These are phyloP conservation scores for Thinopyrum elongatum DNA, from an alignment of 176 grass and related monocot species.

Conservation along the genomic window DNA sequence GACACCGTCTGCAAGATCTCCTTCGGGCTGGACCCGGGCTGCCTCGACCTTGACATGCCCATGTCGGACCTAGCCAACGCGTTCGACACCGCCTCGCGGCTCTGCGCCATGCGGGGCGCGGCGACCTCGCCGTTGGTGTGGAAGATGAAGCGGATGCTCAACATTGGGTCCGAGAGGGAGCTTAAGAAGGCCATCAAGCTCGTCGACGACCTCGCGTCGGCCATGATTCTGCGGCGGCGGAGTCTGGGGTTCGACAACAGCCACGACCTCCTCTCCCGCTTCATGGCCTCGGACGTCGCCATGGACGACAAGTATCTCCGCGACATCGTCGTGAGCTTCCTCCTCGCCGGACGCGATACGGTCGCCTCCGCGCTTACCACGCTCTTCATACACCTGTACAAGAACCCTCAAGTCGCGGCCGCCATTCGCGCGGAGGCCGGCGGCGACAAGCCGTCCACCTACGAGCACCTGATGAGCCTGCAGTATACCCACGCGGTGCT, in stretches of 20 bases:
- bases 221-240: slow-evolving; percentile 36
- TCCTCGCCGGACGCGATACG: slow-evolving; percentile 60
- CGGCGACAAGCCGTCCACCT: neutral
- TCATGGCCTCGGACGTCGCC: slow-evolving; percentile 23
- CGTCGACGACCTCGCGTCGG: slow-evolving; percentile 41
- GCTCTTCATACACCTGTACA: slow-evolving; percentile 38
- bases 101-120: slow-evolving; percentile 38
- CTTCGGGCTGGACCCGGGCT: slow-evolving; percentile 24
- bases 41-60: slow-evolving; percentile 9
- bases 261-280: slow-evolving; percentile 50
- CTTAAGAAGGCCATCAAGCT: slow-evolving; percentile 38
- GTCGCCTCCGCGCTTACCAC: slow-evolving; percentile 52
- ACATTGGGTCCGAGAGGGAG: slow-evolving; percentile 59
- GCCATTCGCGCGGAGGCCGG: neutral
- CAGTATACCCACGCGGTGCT: slow-evolving; percentile 37
- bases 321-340: slow-evolving; percentile 60
- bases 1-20: slow-evolving; percentile 45
- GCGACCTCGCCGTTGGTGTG: slow-evolving; percentile 30
- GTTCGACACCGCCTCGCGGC: slow-evolving; percentile 40
- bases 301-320: slow-evolving; percentile 39
- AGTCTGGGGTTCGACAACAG: neutral
- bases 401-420: neutral
- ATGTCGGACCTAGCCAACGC: slow-evolving; percentile 26
- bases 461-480: neutral
- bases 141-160: slow-evolving; percentile 57